A percentile compares a stretch with the other conserved stretches of the same genome.
Conservation (phyloP, 2,329 filamentous ascomycete species). For the Penicillium hordei region DNA sequence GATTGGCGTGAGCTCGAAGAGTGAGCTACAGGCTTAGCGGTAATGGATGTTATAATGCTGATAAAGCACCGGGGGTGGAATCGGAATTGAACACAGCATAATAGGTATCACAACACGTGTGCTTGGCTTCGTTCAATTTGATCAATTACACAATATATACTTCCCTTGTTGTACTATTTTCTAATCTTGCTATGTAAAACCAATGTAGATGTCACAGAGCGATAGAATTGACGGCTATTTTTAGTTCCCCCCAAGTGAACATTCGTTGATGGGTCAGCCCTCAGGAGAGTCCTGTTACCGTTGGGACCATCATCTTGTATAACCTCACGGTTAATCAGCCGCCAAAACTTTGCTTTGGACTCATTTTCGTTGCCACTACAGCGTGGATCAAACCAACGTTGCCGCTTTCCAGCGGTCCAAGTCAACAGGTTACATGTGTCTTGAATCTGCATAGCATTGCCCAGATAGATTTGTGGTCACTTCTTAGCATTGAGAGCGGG, state of each 20-base stretch:
- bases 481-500: not conserved
- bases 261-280: not conserved
- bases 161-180: not conserved
- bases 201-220: not conserved
- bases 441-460: not conserved
- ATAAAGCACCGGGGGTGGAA: not conserved
- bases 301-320: not conserved
- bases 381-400: not conserved
- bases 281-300: not conserved
- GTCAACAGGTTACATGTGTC: not conserved
- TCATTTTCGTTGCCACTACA: not conserved
- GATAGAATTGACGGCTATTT: not conserved
- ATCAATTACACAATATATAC: not conserved
- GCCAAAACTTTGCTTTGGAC: no score
- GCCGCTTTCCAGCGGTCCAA: not conserved
- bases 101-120: not conserved
- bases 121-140: no score
- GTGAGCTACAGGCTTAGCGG: not conserved
- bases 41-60: not conserved
- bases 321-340: not conserved
- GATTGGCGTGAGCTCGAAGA: conserved; percentile 59
- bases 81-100: not conserved
- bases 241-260: not conserved
- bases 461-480: not conserved
- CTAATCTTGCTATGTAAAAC: not conserved